Conservation (phyloP, 148 eudicot species). For the Chenopodium formosanum region DNA sequence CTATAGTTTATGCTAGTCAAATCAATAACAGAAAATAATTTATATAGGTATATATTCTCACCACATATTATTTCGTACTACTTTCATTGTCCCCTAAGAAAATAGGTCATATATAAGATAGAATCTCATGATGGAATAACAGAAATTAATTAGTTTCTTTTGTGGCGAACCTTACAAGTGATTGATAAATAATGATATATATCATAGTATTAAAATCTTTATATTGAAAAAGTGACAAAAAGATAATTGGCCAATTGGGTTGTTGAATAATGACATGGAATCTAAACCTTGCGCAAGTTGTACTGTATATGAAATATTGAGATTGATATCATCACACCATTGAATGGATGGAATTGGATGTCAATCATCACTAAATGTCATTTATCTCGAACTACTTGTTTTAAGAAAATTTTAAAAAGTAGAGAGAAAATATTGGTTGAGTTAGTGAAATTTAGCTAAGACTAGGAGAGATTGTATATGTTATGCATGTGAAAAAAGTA, state of each 20-base stretch:
- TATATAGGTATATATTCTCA: conserved; percentile 9
- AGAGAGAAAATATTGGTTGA: no score
- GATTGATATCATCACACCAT: background rate
- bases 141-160: conserved; percentile 13
- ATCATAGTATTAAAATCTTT: background rate
- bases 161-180: conserved; percentile 32
- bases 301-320: background rate
- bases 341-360: background rate
- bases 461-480: no score
- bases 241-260: background rate
- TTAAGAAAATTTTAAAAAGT: no score
- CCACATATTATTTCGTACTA: background rate
- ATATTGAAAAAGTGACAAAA: background rate
- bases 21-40: background rate
- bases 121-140: conserved; percentile 18
- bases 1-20: background rate
- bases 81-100: background rate
- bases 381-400: no score
- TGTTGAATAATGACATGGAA: conserved; percentile 24
- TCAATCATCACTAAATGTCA: background rate
- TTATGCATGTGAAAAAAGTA: no score
- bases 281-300: conserved; percentile 20
- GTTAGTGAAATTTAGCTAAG: no score
- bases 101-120: background rate
- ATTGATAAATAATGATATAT: background rate